Conservation (phyloP, 2,329 filamentous ascomycete species). For the Verticillium zaregamsianum region DNA sequence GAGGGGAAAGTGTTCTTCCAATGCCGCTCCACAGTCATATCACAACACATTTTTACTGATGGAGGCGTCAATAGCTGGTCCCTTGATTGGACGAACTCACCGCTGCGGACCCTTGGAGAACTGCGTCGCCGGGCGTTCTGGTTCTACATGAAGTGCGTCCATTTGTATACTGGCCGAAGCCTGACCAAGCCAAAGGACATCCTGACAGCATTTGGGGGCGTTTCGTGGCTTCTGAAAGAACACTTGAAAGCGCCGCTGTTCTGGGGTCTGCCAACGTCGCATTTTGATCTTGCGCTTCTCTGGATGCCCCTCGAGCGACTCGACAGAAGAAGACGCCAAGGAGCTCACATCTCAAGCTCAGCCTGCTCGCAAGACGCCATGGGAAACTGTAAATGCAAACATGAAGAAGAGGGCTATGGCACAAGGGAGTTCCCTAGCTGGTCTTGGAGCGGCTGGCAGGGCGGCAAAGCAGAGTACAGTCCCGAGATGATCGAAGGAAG, state of each 20-base stretch:
- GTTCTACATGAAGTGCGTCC: constrained; percentile 24
- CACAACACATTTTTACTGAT: too few relatives aligned
- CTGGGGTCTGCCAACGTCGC: constrained; percentile 25
- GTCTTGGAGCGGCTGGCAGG: constrained; percentile 29
- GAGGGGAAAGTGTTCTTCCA: constrained; percentile 14
- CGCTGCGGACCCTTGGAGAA: constrained; percentile 20
- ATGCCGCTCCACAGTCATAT: constrained; percentile 20
- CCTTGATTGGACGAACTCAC: constrained; percentile 22
- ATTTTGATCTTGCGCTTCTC: constrained; percentile 28
- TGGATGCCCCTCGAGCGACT: constrained; percentile 19
- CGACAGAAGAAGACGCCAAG: too few relatives aligned
- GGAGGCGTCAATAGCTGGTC: constrained; percentile 15
- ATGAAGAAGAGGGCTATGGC: background rate
- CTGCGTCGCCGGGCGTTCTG: constrained; percentile 19
- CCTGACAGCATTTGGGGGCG: constrained; percentile 27
- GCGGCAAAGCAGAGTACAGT: constrained; percentile 16
- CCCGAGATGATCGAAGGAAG: constrained; percentile 16
- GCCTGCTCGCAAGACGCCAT: background rate
- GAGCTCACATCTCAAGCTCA: too few relatives aligned
- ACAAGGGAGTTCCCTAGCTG: constrained; percentile 24
- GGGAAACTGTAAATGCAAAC: background rate
- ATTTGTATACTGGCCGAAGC: constrained; percentile 21
- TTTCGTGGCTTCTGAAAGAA: constrained; percentile 19
- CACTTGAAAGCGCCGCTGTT: constrained; percentile 19
- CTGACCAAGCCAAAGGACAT: constrained; percentile 22